These are phyloP conservation scores for Geopyxis carbonaria DNA, from an alignment of 495 filamentous ascomycete genomes.

Conservation along the genomic window DNA sequence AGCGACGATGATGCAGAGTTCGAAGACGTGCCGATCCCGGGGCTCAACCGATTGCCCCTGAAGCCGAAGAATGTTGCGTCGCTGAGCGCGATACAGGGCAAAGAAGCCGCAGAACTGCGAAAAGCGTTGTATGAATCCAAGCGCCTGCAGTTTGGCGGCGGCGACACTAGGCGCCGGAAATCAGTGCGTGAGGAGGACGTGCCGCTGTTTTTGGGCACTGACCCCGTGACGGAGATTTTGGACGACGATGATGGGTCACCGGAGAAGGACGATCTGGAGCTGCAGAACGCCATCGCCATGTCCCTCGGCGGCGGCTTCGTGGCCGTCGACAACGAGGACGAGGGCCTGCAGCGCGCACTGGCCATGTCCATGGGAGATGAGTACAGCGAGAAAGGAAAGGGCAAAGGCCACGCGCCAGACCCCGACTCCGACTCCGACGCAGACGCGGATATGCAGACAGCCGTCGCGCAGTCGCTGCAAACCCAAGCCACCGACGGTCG, in stretches of 20 bases:
- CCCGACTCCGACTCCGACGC: neutral
- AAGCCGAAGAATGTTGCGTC: conserved; percentile 3
- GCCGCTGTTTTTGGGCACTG: conserved; percentile 52
- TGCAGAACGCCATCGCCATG: conserved; percentile 66
- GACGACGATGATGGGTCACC: conserved; percentile 10
- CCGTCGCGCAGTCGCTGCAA: conserved; percentile 36
- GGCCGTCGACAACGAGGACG: conserved; percentile 22
- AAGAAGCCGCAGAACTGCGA: conserved; percentile 28
- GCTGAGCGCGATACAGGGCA: neutral
- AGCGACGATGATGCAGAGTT: conserved; percentile 54
- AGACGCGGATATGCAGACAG: conserved; percentile 35
- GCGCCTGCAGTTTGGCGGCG: conserved; percentile 10
- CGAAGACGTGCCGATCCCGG: conserved; percentile 91
- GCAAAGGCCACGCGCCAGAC: conserved; percentile 14
- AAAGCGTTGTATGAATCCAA: conserved; percentile 31
- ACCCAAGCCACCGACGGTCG: conserved; percentile 27
- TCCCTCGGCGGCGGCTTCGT: conserved; percentile 36
- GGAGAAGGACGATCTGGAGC: conserved; percentile 42
- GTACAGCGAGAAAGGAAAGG: conserved; percentile 18
- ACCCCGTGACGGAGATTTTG: conserved; percentile 11
- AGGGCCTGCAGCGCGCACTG: conserved; percentile 25
- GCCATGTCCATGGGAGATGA: conserved; percentile 21
- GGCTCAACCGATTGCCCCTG: conserved; percentile 75
- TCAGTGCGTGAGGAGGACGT: conserved; percentile 7
- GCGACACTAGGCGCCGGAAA: neutral